These are phyloP conservation scores for Epichloe sibirici DNA, from an alignment of 2,329 filamentous ascomycete genomes.

Conservation along the genomic window DNA sequence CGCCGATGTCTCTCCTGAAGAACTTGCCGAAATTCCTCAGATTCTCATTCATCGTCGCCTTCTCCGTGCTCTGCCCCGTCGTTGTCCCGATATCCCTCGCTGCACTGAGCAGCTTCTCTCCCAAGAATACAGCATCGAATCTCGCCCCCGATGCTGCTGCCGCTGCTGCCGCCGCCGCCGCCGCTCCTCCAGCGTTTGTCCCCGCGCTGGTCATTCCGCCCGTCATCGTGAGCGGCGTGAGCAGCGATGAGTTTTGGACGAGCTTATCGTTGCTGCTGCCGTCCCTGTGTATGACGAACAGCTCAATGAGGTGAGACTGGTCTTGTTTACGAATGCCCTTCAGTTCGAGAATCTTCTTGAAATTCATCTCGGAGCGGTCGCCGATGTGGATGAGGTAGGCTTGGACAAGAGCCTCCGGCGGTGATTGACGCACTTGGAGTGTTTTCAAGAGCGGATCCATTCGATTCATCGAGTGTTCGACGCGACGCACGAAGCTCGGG, in stretches of 20 bases:
- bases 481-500: conserved; percentile 68
- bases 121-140: conserved; percentile 74
- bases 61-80: conserved; percentile 33
- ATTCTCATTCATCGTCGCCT: conserved; percentile 79
- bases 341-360: conserved; percentile 88
- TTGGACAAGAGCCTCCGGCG: conserved; percentile 87
- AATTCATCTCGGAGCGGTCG: conserved; percentile 87
- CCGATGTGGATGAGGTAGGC: conserved; percentile 96
- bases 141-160: conserved; percentile 30
- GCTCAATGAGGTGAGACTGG: conserved; percentile 69
- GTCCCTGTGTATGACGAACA: conserved; percentile 73
- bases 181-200: conserved; percentile 33
- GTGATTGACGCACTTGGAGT: conserved; percentile 81
- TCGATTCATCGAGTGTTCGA: conserved; percentile 71
- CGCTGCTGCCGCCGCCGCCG: conserved; percentile 26
- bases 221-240: conserved; percentile 51
- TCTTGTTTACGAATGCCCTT: conserved; percentile 85
- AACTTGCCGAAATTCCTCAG: conserved; percentile 94
- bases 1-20: conserved; percentile 77
- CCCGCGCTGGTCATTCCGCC: conserved; percentile 23
- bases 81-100: conserved; percentile 70
- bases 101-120: conserved; percentile 78
- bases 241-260: conserved; percentile 54
- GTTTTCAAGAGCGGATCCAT: conserved; percentile 93
- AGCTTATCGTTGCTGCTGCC: conserved; percentile 59